phyloP scores from a whole-genome alignment of 2,329 filamentous ascomycete genomes.

The Septoria petroselini region DNA sequence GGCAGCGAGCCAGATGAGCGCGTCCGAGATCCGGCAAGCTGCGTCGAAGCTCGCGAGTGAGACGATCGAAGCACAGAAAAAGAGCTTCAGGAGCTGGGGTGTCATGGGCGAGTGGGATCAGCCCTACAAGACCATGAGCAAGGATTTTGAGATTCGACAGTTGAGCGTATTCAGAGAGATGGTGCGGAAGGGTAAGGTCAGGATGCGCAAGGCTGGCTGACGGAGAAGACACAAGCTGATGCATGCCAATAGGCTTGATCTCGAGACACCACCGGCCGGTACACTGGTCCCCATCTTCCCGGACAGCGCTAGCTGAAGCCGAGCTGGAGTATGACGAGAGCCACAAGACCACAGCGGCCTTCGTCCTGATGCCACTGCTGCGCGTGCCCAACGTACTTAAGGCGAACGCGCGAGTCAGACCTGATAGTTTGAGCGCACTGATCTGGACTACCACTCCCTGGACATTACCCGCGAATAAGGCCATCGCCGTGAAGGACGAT shows the following conservation, averaged over 20 bases:
- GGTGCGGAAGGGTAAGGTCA: slow-evolving; percentile 55
- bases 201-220: background rate
- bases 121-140: slow-evolving; percentile 77
- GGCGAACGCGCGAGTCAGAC: slow-evolving; percentile 38
- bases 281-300: slow-evolving; percentile 79
- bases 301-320: slow-evolving; percentile 76
- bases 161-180: slow-evolving; percentile 72
- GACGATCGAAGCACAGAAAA: slow-evolving; percentile 70
- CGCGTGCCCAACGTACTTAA: slow-evolving; percentile 46
- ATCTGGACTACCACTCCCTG: slow-evolving; percentile 99
- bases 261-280: slow-evolving; percentile 79
- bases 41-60: slow-evolving; percentile 65
- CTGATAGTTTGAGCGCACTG: slow-evolving; percentile 65
- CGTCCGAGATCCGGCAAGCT: slow-evolving; percentile 59
- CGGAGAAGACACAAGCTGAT: background rate
- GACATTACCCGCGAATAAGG: slow-evolving; percentile 90
- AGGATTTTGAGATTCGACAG: slow-evolving; percentile 69
- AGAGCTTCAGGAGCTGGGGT: slow-evolving; percentile 67
- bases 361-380: slow-evolving; percentile 70
- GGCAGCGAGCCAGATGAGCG: slow-evolving; percentile 35
- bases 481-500: slow-evolving; percentile 75
- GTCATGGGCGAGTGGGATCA: slow-evolving; percentile 79
- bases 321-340: slow-evolving; percentile 80
- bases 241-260: slow-evolving; percentile 55
- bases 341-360: slow-evolving; percentile 70